These are phyloP conservation scores for Pleurozium schreberi DNA, from an alignment of 225 moss, liverwort and hornwort species.

Conservation along the genomic window DNA sequence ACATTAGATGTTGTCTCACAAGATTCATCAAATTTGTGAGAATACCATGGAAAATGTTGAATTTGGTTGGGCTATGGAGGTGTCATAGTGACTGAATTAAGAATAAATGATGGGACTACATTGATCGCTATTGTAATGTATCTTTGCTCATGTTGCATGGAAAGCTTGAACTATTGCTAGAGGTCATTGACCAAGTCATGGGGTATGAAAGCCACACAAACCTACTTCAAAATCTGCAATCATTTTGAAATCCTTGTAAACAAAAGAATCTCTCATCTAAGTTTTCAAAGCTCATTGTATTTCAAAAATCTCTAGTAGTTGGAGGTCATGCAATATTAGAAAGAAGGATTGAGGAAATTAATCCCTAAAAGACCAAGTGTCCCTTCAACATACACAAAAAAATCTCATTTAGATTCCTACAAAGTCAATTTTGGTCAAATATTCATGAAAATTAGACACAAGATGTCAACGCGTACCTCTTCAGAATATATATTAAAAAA, in stretches of 20 bases:
- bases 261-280: neutral
- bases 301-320: neutral
- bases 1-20: neutral
- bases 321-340: neutral
- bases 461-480: too few relatives aligned
- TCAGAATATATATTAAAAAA: too few relatives aligned
- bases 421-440: too few relatives aligned
- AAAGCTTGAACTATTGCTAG: too few relatives aligned
- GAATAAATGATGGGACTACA: conserved; percentile 34
- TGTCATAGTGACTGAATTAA: conserved; percentile 38
- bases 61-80: neutral
- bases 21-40: neutral
- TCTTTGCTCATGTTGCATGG: too few relatives aligned
- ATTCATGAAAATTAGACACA: too few relatives aligned
- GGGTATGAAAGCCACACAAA: too few relatives aligned
- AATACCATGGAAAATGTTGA: neutral
- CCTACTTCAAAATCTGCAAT: neutral
- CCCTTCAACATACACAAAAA: too few relatives aligned
- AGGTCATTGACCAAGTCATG: too few relatives aligned
- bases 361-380: too few relatives aligned
- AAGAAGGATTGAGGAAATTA: too few relatives aligned
- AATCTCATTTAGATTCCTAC: too few relatives aligned
- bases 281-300: neutral
- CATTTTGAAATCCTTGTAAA: neutral
- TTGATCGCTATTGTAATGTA: conserved; percentile 39